These are phyloP conservation scores for Nepenthes mirabilis DNA, from an alignment of 148 eudicot species.

Conservation along the genomic window DNA sequence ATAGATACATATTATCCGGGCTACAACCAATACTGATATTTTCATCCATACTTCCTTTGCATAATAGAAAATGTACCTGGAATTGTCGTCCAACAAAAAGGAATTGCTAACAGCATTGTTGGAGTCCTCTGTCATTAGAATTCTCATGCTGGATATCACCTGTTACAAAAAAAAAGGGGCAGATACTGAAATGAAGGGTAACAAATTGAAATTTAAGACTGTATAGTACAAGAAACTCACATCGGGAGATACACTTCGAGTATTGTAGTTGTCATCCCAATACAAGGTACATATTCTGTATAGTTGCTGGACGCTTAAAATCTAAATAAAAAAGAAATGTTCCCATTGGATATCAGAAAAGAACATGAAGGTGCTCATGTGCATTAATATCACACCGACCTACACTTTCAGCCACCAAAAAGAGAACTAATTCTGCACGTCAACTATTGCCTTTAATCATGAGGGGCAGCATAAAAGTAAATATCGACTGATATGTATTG, in stretches of 20 bases:
- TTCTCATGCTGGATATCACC: constrained; percentile 95
- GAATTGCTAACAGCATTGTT: constrained; percentile 68
- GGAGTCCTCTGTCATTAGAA: constrained; percentile 92
- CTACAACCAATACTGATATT: too few relatives aligned
- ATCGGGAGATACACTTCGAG: constrained; percentile 89
- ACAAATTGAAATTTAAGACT: too few relatives aligned
- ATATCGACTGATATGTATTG: too few relatives aligned
- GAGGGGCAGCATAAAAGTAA: too few relatives aligned
- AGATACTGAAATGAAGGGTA: background rate
- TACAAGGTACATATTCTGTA: constrained; percentile 95
- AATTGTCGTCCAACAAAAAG: constrained; percentile 83
- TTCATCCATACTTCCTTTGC: too few relatives aligned
- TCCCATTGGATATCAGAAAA: too few relatives aligned
- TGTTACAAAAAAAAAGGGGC: constrained; percentile 12
- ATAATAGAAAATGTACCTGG: constrained; percentile 40
- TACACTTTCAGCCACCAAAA: background rate
- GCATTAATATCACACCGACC: too few relatives aligned
- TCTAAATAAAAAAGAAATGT: constrained; percentile 22
- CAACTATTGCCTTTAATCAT: too few relatives aligned
- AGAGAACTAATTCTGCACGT: background rate
- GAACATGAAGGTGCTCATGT: too few relatives aligned
- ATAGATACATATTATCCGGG: too few relatives aligned
- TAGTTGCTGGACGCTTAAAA: constrained; percentile 90
- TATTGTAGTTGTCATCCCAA: constrained; percentile 97
- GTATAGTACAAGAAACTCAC: constrained; percentile 30